These are phyloP conservation scores for Candida rishiriensis DNA, from an alignment of 805 yeast genomes.

Conservation along the genomic window DNA sequence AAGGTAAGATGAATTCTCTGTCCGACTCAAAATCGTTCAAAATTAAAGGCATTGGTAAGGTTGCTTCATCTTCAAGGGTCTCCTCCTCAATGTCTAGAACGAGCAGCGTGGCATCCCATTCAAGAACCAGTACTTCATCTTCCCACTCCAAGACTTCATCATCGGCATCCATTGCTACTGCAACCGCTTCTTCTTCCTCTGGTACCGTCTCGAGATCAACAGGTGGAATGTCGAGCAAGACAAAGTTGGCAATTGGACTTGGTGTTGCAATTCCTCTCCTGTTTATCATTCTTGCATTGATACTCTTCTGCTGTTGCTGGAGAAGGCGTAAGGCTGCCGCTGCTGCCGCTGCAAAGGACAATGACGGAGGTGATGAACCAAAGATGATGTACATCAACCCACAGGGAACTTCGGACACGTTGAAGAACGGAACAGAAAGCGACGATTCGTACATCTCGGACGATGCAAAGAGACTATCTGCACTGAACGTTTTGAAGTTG, in stretches of 20 bases:
- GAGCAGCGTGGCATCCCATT: slow-evolving; percentile 25
- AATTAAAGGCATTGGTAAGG: slow-evolving; percentile 46
- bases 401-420: slow-evolving; percentile 18
- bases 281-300: slow-evolving; percentile 42
- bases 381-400: slow-evolving; percentile 16
- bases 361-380: slow-evolving; percentile 12
- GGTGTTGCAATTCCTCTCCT: slow-evolving; percentile 80
- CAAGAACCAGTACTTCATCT: slow-evolving; percentile 26
- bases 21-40: slow-evolving; percentile 41
- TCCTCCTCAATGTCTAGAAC: slow-evolving; percentile 22
- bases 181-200: slow-evolving; percentile 17
- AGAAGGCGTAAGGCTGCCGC: slow-evolving; percentile 37
- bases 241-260: slow-evolving; percentile 72
- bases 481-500: slow-evolving; percentile 47
- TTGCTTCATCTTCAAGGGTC: slow-evolving; percentile 18
- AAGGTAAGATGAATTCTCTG: slow-evolving; percentile 32
- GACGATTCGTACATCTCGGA: slow-evolving; percentile 18
- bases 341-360: slow-evolving; percentile 24
- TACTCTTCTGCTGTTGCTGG: slow-evolving; percentile 53
- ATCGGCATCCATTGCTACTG: slow-evolving; percentile 27
- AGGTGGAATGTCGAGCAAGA: slow-evolving; percentile 62
- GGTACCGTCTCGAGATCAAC: slow-evolving; percentile 56
- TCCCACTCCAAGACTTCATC: slow-evolving; percentile 10
- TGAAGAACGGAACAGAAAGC: slow-evolving; percentile 21
- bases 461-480: slow-evolving; percentile 37